Percentiles rank a stretch among this genome's conserved stretches.
Conservation (phyloP, 306 rosid species). For the Ammopiptanthus mongolicus region DNA sequence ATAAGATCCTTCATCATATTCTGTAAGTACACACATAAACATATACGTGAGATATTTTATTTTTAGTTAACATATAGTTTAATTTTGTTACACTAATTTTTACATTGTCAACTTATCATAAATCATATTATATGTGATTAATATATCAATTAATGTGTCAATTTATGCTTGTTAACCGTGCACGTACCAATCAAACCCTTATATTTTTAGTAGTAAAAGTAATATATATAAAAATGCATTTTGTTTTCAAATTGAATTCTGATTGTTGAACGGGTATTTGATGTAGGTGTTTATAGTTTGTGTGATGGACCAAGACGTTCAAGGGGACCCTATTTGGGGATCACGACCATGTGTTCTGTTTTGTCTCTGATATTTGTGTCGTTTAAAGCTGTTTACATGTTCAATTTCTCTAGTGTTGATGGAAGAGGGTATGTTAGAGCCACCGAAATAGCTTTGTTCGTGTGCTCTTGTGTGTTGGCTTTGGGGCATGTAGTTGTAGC, state of each 20-base stretch:
- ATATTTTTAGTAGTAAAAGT: too few relatives aligned
- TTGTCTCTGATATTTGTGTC: conserved; percentile 70
- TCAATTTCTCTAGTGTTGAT: conserved; percentile 25
- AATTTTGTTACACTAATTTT: too few relatives aligned
- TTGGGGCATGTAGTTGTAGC: conserved; percentile 85
- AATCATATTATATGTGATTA: too few relatives aligned
- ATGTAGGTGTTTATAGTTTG: conserved; percentile 76
- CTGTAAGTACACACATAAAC: conserved; percentile 45
- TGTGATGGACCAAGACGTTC: conserved; percentile 90
- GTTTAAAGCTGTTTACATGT: conserved; percentile 67
- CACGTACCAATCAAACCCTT: too few relatives aligned
- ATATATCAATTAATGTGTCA: too few relatives aligned
- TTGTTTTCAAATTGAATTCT: too few relatives aligned
- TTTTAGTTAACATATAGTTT: too few relatives aligned
- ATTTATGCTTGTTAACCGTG: too few relatives aligned
- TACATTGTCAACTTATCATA: too few relatives aligned
- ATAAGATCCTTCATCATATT: conserved; percentile 72
- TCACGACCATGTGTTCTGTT: conserved; percentile 67
- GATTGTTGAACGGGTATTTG: background rate
- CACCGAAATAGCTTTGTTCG: conserved; percentile 58
- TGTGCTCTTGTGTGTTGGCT: conserved; percentile 69
- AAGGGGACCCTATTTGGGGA: conserved; percentile 79
- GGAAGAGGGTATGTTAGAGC: conserved; percentile 39
- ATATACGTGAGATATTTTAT: too few relatives aligned
- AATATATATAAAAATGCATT: too few relatives aligned